Evolutionary conservation across 306 rosid genomes (phyloP), one percentile per base, ranked within the genome.

Genomic region (Quillaja saponaria): DNA sequence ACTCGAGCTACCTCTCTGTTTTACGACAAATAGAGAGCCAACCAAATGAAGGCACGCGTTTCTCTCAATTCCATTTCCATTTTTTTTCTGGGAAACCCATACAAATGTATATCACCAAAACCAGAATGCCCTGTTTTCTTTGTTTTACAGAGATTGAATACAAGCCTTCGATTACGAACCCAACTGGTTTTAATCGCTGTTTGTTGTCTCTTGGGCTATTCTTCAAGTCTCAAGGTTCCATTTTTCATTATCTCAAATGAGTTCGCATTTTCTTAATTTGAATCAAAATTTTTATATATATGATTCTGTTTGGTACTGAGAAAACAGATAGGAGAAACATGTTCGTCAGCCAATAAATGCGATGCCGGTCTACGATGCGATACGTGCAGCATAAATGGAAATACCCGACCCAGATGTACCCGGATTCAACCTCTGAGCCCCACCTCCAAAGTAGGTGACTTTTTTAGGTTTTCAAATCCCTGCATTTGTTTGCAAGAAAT

Each of bases 261-360:
- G 12, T 18, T 48, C 53, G n/a, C n/a, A n/a, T 13, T 6, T 14
- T 18, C 3, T 13, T 49, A 15, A 61, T 37, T 12, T 13, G 10
- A 34, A 6, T 16, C 0, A 19, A 17, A 13, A 18, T 44, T 62
- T 41, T 18, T 44, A 0, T 63, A 12, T 38, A 20, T 49, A 50
- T 16, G 12, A 10, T 68, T 58, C 38, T 73, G 64, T 58, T 63
- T 9, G 63, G 62, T n/a, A n/a, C 58, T 37, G 72, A 34, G 67
- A 48, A 62, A 58, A 63, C 79, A 94, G 99, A 85, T 94, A 65
- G 99, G 99, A 80, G 99, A 94, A 84, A 94, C 87, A 11, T 94
- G 99, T 51, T 79, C 90, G 2, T 42, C 85, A 19, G 75, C 60
- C 52, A 49, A 49, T 16, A 74, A 81, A 38, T 94, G 99, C 66